phyloP scores from a whole-genome alignment of 345 rosid genomes.

The Rhodamnia rubescens region DNA sequence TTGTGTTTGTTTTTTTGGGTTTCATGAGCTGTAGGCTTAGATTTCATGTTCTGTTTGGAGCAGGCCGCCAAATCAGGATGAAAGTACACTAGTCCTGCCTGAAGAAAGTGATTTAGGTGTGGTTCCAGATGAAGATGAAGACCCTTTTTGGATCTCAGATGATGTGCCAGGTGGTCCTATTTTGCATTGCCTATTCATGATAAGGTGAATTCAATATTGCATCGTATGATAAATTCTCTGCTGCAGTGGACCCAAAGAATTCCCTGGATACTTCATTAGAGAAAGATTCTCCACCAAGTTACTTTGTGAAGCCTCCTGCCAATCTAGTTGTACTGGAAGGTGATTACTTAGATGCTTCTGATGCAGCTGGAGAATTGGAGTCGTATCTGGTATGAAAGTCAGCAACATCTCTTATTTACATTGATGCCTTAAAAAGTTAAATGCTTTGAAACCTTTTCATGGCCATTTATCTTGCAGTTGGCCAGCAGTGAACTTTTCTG shows the following conservation, averaged over 20 bases:
- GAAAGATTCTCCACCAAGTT: conserved; percentile 38
- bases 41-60: background rate
- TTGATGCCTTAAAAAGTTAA: background rate
- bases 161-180: conserved; percentile 57
- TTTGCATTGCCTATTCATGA: background rate
- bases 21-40: background rate
- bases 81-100: conserved; percentile 23
- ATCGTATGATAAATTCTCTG: background rate
- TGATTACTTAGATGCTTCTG: conserved; percentile 69
- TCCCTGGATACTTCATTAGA: conserved; percentile 50
- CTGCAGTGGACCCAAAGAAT: conserved; percentile 70
- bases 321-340: conserved; percentile 94
- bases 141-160: conserved; percentile 65
- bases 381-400: conserved; percentile 72
- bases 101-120: conserved; percentile 25
- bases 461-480: conserved; percentile 37
- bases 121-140: conserved; percentile 47
- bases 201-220: background rate
- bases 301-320: conserved; percentile 84
- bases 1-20: too few relatives aligned
- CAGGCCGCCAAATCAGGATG: conserved; percentile 61
- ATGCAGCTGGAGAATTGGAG: conserved; percentile 76
- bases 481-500: conserved; percentile 71
- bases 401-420: background rate
- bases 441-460: background rate